These are phyloP conservation scores for Fusarium sp. DNA, from an alignment of 2,329 filamentous ascomycete genomes.

Conservation along the genomic window DNA sequence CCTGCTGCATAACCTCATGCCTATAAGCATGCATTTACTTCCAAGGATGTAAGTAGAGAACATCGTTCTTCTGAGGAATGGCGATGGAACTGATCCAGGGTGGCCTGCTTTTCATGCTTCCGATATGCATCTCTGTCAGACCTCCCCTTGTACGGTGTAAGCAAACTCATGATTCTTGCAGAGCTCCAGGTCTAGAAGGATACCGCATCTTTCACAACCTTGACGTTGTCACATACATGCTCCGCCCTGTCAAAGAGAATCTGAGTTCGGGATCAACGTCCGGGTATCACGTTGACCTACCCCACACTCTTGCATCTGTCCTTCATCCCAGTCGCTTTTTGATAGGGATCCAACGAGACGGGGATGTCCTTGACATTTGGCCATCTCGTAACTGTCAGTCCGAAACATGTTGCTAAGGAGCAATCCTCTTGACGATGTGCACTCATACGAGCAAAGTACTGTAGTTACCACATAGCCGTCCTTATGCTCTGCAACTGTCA, in stretches of 20 bases:
- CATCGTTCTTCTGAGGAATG: background rate
- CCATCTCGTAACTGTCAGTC: background rate
- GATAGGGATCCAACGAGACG: background rate
- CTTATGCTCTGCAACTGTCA: background rate
- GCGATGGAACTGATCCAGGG: no score
- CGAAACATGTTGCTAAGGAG: background rate
- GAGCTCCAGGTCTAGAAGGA: background rate
- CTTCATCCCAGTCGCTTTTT: background rate
- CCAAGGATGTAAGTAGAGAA: background rate
- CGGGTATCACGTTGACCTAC: background rate
- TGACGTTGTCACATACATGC: background rate
- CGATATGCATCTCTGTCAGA: conserved; percentile 6
- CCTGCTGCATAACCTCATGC: conserved; percentile 14
- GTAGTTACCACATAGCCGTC: background rate
- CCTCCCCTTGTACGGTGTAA: conserved; percentile 3
- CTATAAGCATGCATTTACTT: conserved; percentile 4
- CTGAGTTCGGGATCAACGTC: background rate
- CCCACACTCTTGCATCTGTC: background rate
- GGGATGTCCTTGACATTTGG: background rate
- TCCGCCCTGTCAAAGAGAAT: background rate
- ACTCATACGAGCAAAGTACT: background rate
- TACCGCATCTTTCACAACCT: background rate
- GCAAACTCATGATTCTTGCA: conserved; percentile 20
- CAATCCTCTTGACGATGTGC: background rate
- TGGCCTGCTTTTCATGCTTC: conserved; percentile 9